phyloP scores from a whole-genome alignment of 805 yeast genomes.

The Candida piceae region DNA sequence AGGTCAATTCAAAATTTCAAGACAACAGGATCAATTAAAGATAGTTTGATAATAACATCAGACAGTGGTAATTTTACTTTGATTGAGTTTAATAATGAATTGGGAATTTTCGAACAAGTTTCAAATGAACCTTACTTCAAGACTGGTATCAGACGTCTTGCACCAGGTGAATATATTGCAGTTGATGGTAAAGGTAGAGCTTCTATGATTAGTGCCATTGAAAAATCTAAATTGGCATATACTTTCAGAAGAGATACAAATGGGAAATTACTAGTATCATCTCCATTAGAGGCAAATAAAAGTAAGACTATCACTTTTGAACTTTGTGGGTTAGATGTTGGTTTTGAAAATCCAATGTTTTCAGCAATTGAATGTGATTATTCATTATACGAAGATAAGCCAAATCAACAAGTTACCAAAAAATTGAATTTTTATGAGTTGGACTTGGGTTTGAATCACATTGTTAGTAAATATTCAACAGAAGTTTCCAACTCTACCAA shows the following conservation, averaged over 20 bases:
- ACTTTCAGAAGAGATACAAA: slow-evolving; percentile 48
- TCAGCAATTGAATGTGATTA: slow-evolving; percentile 71
- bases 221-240: slow-evolving; percentile 67
- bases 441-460: slow-evolving; percentile 80
- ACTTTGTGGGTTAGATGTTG: slow-evolving; percentile 63
- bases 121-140: slow-evolving; percentile 66
- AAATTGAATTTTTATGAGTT: slow-evolving; percentile 67
- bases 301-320: slow-evolving; percentile 47
- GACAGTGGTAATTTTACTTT: slow-evolving; percentile 74
- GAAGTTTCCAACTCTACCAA: slow-evolving; percentile 38
- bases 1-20: slow-evolving; percentile 48
- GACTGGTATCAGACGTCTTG: slow-evolving; percentile 65
- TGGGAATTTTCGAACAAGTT: slow-evolving; percentile 32
- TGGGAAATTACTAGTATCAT: slow-evolving; percentile 46
- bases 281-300: slow-evolving; percentile 69
- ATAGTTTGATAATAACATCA: slow-evolving; percentile 61
- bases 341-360: slow-evolving; percentile 79
- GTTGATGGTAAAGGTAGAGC: slow-evolving; percentile 74
- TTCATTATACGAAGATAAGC: slow-evolving; percentile 25
- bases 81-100: slow-evolving; percentile 28
- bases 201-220: slow-evolving; percentile 63
- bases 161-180: slow-evolving; percentile 70
- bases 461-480: slow-evolving; percentile 48
- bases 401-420: slow-evolving; percentile 15
- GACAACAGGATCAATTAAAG: slow-evolving; percentile 48